Base-by-base conservation (phyloP, 352 stramenopile genomes). In the Pythium dissotocum region DNA sequence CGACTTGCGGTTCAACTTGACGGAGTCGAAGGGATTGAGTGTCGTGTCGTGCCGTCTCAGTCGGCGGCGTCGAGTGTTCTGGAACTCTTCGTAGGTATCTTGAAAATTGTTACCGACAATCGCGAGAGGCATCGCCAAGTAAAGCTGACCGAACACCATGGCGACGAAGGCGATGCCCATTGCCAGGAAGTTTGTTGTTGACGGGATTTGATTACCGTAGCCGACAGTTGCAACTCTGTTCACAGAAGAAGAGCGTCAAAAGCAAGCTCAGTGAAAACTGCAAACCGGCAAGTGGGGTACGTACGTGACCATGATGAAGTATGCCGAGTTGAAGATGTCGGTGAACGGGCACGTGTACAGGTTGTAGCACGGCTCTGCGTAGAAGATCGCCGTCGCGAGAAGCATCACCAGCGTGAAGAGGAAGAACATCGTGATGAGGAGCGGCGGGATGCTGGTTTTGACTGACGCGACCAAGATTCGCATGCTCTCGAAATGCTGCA, bases 231-330 rank as follows among this genome's bases (percentile, higher is more conserved):
- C 80, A 28, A 93, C 80, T 4, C 86, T 94, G 60, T 18, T 40
- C 6, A 59, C 4, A 63, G 4, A 10, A 59, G 21, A 62, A 61
- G 18, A 67, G 48, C 8, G 28, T 57, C 9, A 61, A 16, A 32
- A 33, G 7, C 24, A 18, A 46, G 38, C 42, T n/a, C 42, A 38
- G 40, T 51, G 10, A 46, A 46, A 18, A n/a, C 18, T 5, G 4
- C 38, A 44, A 12, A 59, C 1, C n/a, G 38, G 6, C 4, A 12
- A 8, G 26, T 32, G 16, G 28, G 60, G 4, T 75, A 69, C 69
- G 51, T 88, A 94, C 86, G 87, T 91, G 67, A 92, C 76, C 80
- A 94, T 90, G 61, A 91, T 82, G 69, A 93, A 94, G 53, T 94
- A 94, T 1, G 76, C 83, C 13, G 87, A 79, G 65, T 94, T 94